A percentile compares a stretch with the other conserved stretches of the same genome.
Evolutionary conservation across 1,139 yeast genomes (phyloP).

Genomic region (Magnusiomyces magnusii): DNA sequence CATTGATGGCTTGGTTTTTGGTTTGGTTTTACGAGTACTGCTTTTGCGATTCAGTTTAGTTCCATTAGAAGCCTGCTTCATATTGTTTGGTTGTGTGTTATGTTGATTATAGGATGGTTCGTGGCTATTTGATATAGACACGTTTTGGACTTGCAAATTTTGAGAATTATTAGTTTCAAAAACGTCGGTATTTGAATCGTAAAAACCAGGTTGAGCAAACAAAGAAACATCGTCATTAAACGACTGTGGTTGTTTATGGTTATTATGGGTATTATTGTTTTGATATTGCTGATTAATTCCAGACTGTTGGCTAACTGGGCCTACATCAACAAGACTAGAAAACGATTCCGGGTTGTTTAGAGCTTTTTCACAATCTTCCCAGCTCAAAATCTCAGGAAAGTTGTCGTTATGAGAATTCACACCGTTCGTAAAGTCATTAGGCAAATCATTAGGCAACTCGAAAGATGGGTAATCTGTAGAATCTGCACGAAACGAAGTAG

Average conservation of each 20-base stretch:
- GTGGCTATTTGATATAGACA: not conserved
- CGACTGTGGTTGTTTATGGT: not conserved
- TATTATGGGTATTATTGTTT: no score
- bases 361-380: slow-evolving; percentile 3
- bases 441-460: not conserved
- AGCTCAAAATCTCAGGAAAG: not conserved
- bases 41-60: not conserved
- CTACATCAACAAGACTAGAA: not conserved
- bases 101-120: not conserved
- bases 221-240: not conserved
- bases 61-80: not conserved
- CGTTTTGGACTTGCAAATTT: not conserved
- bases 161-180: not conserved
- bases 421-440: not conserved
- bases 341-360: not conserved
- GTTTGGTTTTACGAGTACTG: not conserved
- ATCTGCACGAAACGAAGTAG: not conserved
- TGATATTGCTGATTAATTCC: no score
- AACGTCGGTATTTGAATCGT: no score
- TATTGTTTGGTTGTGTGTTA: no score
- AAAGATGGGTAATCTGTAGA: not conserved
- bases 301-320: not conserved
- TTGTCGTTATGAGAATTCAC: not conserved
- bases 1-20: not conserved
- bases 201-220: no score